Evolutionary conservation across 2,329 filamentous ascomycete genomes (phyloP).

Genomic region (Xylariomycetidae sp.): DNA sequence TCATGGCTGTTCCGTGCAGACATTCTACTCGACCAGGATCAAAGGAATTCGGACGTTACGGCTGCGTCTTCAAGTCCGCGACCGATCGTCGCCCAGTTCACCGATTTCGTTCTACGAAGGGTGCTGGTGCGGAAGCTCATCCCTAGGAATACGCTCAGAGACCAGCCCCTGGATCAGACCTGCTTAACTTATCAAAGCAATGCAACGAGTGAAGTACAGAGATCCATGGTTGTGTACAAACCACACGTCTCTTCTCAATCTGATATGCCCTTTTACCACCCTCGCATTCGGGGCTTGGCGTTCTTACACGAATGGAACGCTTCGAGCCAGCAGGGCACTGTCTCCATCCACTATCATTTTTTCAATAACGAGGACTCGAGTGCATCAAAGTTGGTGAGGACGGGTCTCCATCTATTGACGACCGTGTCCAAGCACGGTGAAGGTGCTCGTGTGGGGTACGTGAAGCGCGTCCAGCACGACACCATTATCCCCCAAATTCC

Average conservation of each 20-base stretch:
- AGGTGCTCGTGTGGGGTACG: constrained; percentile 60
- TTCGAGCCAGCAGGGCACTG: constrained; percentile 35
- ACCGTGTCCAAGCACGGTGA: constrained; percentile 71
- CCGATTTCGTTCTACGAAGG: constrained; percentile 45
- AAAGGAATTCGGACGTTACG: constrained; percentile 22
- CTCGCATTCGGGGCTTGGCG: constrained; percentile 66
- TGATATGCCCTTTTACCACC: constrained; percentile 84
- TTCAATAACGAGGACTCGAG: constrained; percentile 34
- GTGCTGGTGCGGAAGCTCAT: constrained; percentile 73
- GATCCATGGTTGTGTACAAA: constrained; percentile 67
- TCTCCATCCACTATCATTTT: constrained; percentile 59
- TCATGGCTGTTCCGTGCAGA: constrained; percentile 75
- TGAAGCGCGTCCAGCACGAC: constrained; percentile 82
- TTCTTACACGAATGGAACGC: constrained; percentile 66
- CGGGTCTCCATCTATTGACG: constrained; percentile 63
- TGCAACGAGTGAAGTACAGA: constrained; percentile 24
- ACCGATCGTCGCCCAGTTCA: constrained; percentile 40
- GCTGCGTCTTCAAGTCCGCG: constrained; percentile 19
- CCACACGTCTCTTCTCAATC: constrained; percentile 62
- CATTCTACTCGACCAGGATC: constrained; percentile 55
- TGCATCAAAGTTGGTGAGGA: constrained; percentile 57
- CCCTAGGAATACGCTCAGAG: constrained; percentile 74
- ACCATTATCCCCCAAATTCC: constrained; percentile 68
- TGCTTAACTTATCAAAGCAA: constrained; percentile 62
- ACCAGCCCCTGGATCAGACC: constrained; percentile 74